Evolutionary conservation across 2,329 filamentous ascomycete species (phyloP).

Genomic region (Colletotrichum liriopes): DNA sequence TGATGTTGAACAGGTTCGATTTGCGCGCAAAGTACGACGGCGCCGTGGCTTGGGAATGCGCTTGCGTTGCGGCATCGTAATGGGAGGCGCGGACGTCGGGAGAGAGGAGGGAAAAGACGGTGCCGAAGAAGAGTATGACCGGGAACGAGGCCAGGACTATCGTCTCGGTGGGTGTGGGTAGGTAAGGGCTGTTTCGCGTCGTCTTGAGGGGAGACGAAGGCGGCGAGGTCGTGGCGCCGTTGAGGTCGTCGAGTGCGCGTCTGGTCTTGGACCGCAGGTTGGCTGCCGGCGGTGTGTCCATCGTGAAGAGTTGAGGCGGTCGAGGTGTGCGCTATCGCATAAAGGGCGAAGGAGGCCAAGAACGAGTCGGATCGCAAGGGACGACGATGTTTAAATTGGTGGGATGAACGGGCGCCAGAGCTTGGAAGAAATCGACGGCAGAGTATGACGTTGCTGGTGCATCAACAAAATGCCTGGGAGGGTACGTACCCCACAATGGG

Average conservation of each 20-base stretch:
- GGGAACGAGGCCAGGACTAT: slow-evolving; percentile 81
- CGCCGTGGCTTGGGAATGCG: slow-evolving; percentile 72
- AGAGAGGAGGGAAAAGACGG: slow-evolving; percentile 84
- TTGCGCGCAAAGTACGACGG: slow-evolving; percentile 96
- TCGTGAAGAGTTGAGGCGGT: slow-evolving; percentile 8
- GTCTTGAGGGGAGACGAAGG: slow-evolving; percentile 40
- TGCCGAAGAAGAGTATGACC: slow-evolving; percentile 82
- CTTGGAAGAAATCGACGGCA: slow-evolving; percentile 36
- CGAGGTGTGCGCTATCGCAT: slow-evolving; percentile 27
- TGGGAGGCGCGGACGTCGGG: slow-evolving; percentile 76
- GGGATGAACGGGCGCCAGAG: slow-evolving; percentile 10
- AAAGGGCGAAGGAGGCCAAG: slow-evolving; percentile 8
- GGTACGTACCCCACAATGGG: slow-evolving; percentile 21
- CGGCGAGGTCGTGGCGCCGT: slow-evolving; percentile 30
- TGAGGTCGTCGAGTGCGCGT: slow-evolving; percentile 42
- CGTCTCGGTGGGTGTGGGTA: slow-evolving; percentile 80
- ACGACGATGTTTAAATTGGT: slow-evolving; percentile 17
- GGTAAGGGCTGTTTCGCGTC: slow-evolving; percentile 68
- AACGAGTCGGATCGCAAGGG: not conserved
- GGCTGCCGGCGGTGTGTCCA: slow-evolving; percentile 42
- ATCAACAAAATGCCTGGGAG: not conserved
- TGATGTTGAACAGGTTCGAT: slow-evolving; percentile 89
- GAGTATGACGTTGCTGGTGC: slow-evolving; percentile 40
- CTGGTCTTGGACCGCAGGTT: slow-evolving; percentile 43
- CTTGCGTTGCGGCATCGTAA: slow-evolving; percentile 75